Conservation (phyloP, 2,329 filamentous ascomycete genomes). For the Alternaria longipes region DNA sequence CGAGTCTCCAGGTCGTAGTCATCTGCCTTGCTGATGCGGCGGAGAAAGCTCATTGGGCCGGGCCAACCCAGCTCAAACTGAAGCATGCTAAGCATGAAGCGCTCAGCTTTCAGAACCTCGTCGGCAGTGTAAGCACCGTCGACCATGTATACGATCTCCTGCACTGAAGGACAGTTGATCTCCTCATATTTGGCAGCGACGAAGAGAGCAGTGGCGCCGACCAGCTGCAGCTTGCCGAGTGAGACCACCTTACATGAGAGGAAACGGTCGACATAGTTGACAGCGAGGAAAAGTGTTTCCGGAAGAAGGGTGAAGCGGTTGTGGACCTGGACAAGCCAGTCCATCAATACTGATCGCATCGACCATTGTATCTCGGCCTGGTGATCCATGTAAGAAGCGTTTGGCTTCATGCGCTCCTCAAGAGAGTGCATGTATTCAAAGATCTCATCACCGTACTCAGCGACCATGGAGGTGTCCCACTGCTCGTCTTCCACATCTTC, state of each 20-base stretch:
- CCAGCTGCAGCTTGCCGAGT: constrained; percentile 91
- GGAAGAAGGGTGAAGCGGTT: constrained; percentile 88
- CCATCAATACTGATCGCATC: constrained; percentile 96
- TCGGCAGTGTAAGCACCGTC: constrained; percentile 88
- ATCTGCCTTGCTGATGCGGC: constrained; percentile 97
- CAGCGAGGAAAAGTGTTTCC: constrained; percentile 91
- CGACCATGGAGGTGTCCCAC: constrained; percentile 97
- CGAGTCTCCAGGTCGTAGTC: constrained; percentile 96
- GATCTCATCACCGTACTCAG: constrained; percentile 95
- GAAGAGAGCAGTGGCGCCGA: constrained; percentile 94
- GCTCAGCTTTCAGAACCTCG: constrained; percentile 95
- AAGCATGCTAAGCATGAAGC: constrained; percentile 97
- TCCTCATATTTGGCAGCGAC: constrained; percentile 98
- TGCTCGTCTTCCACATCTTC: constrained; percentile 88
- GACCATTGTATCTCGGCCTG: constrained; percentile 99
- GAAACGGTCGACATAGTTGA: constrained; percentile 98
- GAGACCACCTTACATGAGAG: constrained; percentile 94
- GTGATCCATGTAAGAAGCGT: constrained; percentile 94
- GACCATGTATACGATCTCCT: constrained; percentile 98
- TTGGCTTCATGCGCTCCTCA: constrained; percentile 88
- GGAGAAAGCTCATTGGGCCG: constrained; percentile 98
- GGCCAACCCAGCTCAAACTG: constrained; percentile 96
- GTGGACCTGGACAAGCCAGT: constrained; percentile 98
- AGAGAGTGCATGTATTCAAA: constrained; percentile 90
- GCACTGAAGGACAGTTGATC: constrained; percentile 94